Evolutionary conservation across 768 basidiomycete species (phyloP), one percentile per base, ranked within the genome.

Genomic region (Xanthoconium stramineum): DNA sequence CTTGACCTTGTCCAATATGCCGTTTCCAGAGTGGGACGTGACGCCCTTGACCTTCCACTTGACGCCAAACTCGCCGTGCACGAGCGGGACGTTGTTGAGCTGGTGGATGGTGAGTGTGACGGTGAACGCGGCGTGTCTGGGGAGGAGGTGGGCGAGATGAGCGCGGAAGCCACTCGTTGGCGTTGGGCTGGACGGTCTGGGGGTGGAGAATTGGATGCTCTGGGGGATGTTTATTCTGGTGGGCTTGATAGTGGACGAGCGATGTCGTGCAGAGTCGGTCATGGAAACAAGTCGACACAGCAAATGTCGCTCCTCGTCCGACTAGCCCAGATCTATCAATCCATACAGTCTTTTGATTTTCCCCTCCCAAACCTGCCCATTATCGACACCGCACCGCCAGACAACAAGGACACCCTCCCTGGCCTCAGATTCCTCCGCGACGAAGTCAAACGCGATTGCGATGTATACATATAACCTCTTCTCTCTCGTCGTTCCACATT

Each of bases 11-110:
- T 69, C 60, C 37, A 80, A 64, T 33, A 83, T 62, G 4, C 81
- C 78, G 30, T 64, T 61, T 65, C 78, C 74, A 19, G 72, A 58
- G 14, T 71, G 68, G 3, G 77, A 69, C 37, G 72, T 73, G 33
- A 76, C 78, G 59, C 83, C 78, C 75, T 83, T 87, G 71, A 90
- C 81, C 69, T 83, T 85, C 88, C 89, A 90, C 20, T 78, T 75
- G 6, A 86, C 80, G 19, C 76, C 83, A 65, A 90, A 89, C 64
- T 88, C 80, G 59, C 89, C 89, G 40, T 75, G 73, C 35, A 89
- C 81, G 55, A 89, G 81, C 0, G 89, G 89, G 0, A 91, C 84
- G 60, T 82, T 86, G 19, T 80, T 77, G 20, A 91, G 78, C 61
- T 89, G 81, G 71, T 89, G 85, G 38, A 90, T 76, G 19, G 75